Evolutionary conservation across 208 protist species (phyloP), one percentile per base, ranked within the genome.

Genomic region (Wallacemonas sp.): DNA sequence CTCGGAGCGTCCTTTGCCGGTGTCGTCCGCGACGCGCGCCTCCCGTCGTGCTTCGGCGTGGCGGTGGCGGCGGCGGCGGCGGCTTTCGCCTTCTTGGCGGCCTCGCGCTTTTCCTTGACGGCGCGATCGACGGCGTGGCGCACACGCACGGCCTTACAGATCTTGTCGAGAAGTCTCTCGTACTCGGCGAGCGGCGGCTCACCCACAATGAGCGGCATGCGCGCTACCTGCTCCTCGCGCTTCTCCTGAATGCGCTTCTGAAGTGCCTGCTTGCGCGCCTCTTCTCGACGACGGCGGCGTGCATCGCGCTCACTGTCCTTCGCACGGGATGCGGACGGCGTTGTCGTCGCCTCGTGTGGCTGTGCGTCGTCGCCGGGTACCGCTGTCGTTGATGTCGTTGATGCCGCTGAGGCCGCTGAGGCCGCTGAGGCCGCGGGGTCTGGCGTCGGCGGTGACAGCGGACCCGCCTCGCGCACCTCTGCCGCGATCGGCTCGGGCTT

Each of bases 141-240:
- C 31, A 41, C 38, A 38, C 42, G 57, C 11, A 64, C 57, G n/a
- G 41, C 41, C 18, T 64, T 5, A 22, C 74, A 65, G 18, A 82
- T 66, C 28, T 76, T 50, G 8, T 65, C 50, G 10, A 86, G 55
- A 26, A 82, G 69, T 26, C 61, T 42, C 31, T 63, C 57, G 28
- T 80, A 80, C 68, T 86, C 81, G 41, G 61, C 42, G 10, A 64
- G 29, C 0, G 45, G 73, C 7, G 81, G 81, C 57, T 86, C 81
- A 18, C 81, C 76, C 22, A 86, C 81, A n/a, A 86, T 69, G 33
- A 86, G 70, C 1, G 81, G 81, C 33, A 81, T 64, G 12, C 41
- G 42, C 12, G 41, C 26, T 16, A 59, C 8, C 52, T 59, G 52
- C 31, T 59, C 52, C 31, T 45, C 57, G 4, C 57, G 46, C 48